Conservation (phyloP, 768 basidiomycete species). For the Boletus sp. region DNA sequence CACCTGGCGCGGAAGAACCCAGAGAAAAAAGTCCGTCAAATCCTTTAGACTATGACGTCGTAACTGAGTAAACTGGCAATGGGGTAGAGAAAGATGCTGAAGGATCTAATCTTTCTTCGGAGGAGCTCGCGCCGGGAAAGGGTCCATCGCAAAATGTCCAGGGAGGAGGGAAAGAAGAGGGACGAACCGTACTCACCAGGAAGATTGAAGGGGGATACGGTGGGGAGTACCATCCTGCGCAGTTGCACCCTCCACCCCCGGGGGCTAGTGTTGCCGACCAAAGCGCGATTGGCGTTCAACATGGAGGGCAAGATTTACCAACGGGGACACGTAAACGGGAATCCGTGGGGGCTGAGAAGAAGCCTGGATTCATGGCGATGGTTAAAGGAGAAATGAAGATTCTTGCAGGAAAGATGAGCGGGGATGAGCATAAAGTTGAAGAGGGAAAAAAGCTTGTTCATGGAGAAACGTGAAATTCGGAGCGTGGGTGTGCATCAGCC, state of each 20-base stretch:
- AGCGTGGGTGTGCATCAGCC: neutral
- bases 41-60: neutral
- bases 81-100: neutral
- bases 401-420: conserved; percentile 29
- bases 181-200: neutral
- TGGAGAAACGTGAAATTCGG: conserved; percentile 17
- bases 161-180: conserved; percentile 2
- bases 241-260: conserved; percentile 27
- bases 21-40: conserved; percentile 9
- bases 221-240: conserved; percentile 29
- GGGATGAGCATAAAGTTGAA: conserved; percentile 29
- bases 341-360: conserved; percentile 16
- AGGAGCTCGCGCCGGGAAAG: neutral
- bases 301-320: neutral
- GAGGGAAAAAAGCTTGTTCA: conserved; percentile 30
- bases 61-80: neutral
- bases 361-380: conserved; percentile 27
- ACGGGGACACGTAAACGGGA: neutral
- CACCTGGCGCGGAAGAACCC: neutral
- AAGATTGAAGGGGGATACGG: conserved; percentile 6
- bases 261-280: conserved; percentile 18
- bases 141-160: neutral
- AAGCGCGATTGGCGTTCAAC: neutral
- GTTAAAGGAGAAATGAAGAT: conserved; percentile 36
- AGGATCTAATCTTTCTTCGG: neutral